Base-by-base conservation (phyloP, 2,329 filamentous ascomycete species). In the Ceratocystis albifundus region DNA sequence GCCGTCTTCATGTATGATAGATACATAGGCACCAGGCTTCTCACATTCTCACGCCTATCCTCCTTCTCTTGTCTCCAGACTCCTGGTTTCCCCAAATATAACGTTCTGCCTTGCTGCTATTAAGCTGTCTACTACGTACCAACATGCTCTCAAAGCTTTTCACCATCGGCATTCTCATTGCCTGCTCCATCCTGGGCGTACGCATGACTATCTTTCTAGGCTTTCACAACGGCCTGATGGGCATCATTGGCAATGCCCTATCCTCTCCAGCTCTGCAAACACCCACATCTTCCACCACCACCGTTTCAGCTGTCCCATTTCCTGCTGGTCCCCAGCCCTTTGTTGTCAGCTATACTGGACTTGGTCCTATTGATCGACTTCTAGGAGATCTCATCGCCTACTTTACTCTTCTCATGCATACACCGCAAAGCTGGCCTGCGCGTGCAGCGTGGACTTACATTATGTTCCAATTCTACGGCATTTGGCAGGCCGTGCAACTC, bases 221-320 rank as follows among this genome's bases (percentile, higher is more conserved):
- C 55, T 55, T 62, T 32, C 62, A 65, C 30, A 65, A 62, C 36
- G 62, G 62, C n/a, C 55, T 67, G 10, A 65, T 67, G 30, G 59
- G 20, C 5, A 15, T 55, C 36, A 61, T 67, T 28, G 61, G 61
- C 22, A 10, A 25, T 25, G 28, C 62, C 22, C 20, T 46, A 5
- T 48, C 62, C 4, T 50, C 45, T 28, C 53, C 36, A 8, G 30
- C 32, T 12, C 32, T 44, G 3, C 61, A 62, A 41, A 45, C 30
- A 4, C 20, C 15, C 48, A 20, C 17, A 20, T 25, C 28, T 50
- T 12, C 50, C 10, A 10, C 36, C 4, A 5, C 36, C 53, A 48
- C 50, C 8, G 50, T n/a, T 28, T 22, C 65, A 5, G 32, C 30
- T 10, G 12, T 28, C 8, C 36, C 50, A 8, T 62, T 65, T 28